These are phyloP conservation scores for Scheffersomyces lignicola DNA, from an alignment of 1,139 yeast species.

Conservation along the genomic window DNA sequence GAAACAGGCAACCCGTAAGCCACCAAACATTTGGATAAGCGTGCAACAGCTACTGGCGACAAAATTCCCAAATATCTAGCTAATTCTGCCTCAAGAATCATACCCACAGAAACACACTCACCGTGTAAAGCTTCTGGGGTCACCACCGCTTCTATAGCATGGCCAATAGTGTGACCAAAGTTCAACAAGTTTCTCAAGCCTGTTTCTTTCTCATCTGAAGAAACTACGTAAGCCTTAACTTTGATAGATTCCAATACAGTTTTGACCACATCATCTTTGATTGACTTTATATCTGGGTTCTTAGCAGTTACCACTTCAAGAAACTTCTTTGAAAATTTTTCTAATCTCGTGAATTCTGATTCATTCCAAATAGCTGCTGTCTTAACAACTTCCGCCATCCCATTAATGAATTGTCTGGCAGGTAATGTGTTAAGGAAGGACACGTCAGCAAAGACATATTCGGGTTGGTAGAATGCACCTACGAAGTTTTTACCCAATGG, in stretches of 20 bases:
- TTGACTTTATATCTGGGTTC: constrained; percentile 58
- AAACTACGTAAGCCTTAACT: constrained; percentile 93
- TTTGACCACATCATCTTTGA: constrained; percentile 71
- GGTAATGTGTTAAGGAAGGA: constrained; percentile 87
- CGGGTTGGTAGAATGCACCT: constrained; percentile 98
- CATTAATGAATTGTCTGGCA: constrained; percentile 91
- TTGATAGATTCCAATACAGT: constrained; percentile 83
- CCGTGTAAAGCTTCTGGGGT: constrained; percentile 98
- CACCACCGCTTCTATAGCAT: constrained; percentile 94
- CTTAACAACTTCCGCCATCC: constrained; percentile 98
- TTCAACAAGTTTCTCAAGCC: constrained; percentile 89
- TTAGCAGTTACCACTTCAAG: constrained; percentile 53
- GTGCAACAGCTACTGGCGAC: constrained; percentile 91
- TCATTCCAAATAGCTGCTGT: constrained; percentile 99
- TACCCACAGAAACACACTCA: constrained; percentile 95
- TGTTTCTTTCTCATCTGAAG: constrained; percentile 93
- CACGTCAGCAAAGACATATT: constrained; percentile 84
- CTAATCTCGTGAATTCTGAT: constrained; percentile 79
- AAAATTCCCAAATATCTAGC: constrained; percentile 86
- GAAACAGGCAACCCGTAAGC: constrained; percentile 87
- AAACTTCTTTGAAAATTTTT: constrained; percentile 68
- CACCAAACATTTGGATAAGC: constrained; percentile 76
- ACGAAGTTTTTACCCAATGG: constrained; percentile 94
- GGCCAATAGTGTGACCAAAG: constrained; percentile 98
- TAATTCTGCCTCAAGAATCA: constrained; percentile 92